Base-by-base conservation (phyloP, 108 stramenopile species). In the Cyclostephanos tholiformis region DNA sequence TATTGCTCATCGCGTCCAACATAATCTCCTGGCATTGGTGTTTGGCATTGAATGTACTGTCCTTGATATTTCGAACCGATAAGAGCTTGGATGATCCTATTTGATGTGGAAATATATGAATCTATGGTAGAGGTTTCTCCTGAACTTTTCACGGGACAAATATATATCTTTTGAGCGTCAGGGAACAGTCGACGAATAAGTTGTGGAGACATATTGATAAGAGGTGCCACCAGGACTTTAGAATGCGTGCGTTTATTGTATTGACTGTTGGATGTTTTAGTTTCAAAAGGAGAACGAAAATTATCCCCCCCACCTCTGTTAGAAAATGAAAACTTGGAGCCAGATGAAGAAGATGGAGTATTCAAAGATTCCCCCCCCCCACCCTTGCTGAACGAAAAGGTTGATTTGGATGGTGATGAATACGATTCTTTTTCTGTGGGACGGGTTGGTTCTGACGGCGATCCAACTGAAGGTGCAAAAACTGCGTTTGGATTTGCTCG, bases 371-470 rank as follows among this genome's bases (percentile, higher is more conserved):
- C 83, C 17, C 86, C 84, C 12, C 85, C 84, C 12, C 87, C 84
- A 26, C 84, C 86, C 63, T 76, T 83, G 51, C 81, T 83, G 74
- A 87, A 88, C 23, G 87, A 88, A 75, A 88, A 86, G 29, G 75
- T 78, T 56, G 83, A 74, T 72, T 77, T 74, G 39, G 85, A 74
- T 27, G 83, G 68, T 38, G 82, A 83, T 26, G 75, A 57, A 55
- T 39, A 50, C 25, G 19, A 35, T 26, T 1, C 10, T n/a, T n/a
- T n/a, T n/a, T n/a, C n/a, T n/a, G n/a, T n/a, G n/a, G n/a, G n/a
- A n/a, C n/a, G n/a, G n/a, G n/a, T n/a, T n/a, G n/a, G n/a, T n/a
- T n/a, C n/a, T n/a, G n/a, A n/a, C n/a, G n/a, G n/a, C 5, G 26
- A 29, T 26, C 6, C 12, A 57, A 41, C 9, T 12, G 56, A 14